Evolutionary conservation across 192 early-diverging fungal genomes (phyloP), one percentile per base, ranked within the genome.

Genomic region (Backusella tuberculispora): DNA sequence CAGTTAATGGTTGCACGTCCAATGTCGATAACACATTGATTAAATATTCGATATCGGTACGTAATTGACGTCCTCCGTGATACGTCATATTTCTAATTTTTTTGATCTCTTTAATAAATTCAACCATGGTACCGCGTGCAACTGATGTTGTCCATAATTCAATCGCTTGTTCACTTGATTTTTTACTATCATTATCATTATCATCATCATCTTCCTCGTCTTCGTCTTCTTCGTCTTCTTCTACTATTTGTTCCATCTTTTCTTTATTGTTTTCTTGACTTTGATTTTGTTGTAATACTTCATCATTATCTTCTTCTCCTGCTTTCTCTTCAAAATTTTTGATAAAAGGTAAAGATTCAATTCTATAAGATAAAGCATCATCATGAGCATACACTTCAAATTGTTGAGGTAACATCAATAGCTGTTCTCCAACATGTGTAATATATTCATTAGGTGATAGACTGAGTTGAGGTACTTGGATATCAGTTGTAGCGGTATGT

Each of bases 381-480:
- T 87, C 88, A 44, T 83, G 87, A 19, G 83, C 78, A 71, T 89
- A 88, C 12, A 89, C 82, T 14, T 92, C 92, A 72, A 95, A 86
- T 14, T 91, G 86, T 60, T 91, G 88, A 13, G 93, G 89, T 8
- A 93, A 81, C 41, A 84, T 88, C 6, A 92, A 76, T 10, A 95
- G 68, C 67, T 90, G 85, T 66, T 93, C 91, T 13, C 92, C 87
- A 42, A 93, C 72, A 64, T 85, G 82, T 3, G 90, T 91, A 41
- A 94, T 90, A 73, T 92, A 92, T 14, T 86, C 83, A 41, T 72
- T 83, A 15, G 92, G 93, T 24, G 86, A 87, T 8, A 91, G 74
- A 77, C 89, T 86, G 82, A 95, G 93, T 64, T 50, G 43, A 2
- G 69, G 53, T 13, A 60, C 53, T 4, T 60, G 53, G 12, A 60